These are phyloP conservation scores for Aspergillus fructus DNA, from an alignment of 2,329 filamentous ascomycete species.

Conservation along the genomic window DNA sequence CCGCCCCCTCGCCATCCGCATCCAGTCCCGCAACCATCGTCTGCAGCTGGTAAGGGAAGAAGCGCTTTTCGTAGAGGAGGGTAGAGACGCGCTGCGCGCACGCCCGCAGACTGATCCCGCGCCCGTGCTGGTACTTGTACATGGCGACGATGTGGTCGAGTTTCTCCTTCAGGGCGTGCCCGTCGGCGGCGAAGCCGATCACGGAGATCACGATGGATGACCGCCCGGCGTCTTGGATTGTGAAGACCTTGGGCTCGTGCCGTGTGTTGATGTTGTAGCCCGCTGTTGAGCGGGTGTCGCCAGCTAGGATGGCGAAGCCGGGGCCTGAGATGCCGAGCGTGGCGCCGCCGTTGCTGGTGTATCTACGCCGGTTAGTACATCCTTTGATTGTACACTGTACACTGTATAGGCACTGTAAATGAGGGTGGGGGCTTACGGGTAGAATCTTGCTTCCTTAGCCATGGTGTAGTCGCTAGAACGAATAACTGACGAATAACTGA, in stretches of 20 bases:
- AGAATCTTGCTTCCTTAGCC: neutral
- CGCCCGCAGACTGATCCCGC: neutral
- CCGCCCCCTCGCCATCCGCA: neutral
- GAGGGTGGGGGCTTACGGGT: neutral
- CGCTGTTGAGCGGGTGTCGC: neutral
- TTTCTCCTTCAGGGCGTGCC: neutral
- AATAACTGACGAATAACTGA: no score
- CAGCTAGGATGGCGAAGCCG: neutral
- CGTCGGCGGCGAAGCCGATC: neutral
- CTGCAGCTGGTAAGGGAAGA: neutral
- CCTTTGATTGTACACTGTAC: no score
- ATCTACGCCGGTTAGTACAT: neutral
- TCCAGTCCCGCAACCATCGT: neutral
- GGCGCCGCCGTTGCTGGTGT: neutral
- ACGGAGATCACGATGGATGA: neutral
- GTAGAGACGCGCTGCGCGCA: neutral
- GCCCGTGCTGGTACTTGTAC: neutral
- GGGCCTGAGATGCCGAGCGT: neutral
- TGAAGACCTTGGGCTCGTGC: neutral
- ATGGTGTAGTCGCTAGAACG: neutral
- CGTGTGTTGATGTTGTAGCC: slow-evolving; percentile 1
- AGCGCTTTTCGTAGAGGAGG: neutral
- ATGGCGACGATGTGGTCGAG: neutral
- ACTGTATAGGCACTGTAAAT: no score
- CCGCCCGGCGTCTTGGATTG: neutral